Conservation (phyloP, 768 basidiomycete species). For the Tremella yokohamensis region DNA sequence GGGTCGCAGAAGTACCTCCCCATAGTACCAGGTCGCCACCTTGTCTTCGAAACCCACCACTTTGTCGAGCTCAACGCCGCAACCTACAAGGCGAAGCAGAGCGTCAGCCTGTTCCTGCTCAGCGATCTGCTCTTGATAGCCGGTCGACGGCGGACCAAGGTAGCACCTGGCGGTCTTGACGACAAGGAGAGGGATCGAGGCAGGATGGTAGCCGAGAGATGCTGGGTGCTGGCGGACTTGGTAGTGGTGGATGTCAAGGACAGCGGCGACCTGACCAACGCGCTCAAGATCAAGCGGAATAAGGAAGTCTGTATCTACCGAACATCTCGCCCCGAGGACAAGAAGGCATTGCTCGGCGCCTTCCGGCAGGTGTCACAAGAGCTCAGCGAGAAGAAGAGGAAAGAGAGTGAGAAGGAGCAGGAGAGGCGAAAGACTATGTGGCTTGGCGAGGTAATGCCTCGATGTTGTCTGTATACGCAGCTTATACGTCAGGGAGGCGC, state of each 20-base stretch:
- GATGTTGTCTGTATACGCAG: too few relatives aligned
- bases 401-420: conserved; percentile 90
- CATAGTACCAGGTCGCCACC: conserved; percentile 82
- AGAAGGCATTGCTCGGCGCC: conserved; percentile 75
- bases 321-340: conserved; percentile 74
- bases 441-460: conserved; percentile 50
- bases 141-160: conserved; percentile 60
- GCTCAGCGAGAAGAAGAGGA: conserved; percentile 76
- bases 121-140: conserved; percentile 90
- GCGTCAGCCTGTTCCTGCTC: conserved; percentile 82
- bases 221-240: conserved; percentile 91
- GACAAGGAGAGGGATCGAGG: conserved; percentile 55
- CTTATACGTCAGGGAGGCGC: too few relatives aligned
- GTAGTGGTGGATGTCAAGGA: conserved; percentile 95
- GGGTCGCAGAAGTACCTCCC: conserved; percentile 94
- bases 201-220: conserved; percentile 85
- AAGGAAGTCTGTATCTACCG: conserved; percentile 95
- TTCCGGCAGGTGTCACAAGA: conserved; percentile 93
- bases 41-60: conserved; percentile 78
- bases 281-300: conserved; percentile 87
- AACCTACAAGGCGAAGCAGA: conserved; percentile 85
- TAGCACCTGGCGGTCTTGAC: conserved; percentile 16
- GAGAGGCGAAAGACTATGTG: conserved; percentile 68
- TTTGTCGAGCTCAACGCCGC: conserved; percentile 84
- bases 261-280: conserved; percentile 83